A percentile compares a stretch with the other conserved stretches of the same genome.
These are phyloP conservation scores for Mucor saturninus DNA, from an alignment of 371 early-diverging fungal genomes.

Conservation along the genomic window DNA sequence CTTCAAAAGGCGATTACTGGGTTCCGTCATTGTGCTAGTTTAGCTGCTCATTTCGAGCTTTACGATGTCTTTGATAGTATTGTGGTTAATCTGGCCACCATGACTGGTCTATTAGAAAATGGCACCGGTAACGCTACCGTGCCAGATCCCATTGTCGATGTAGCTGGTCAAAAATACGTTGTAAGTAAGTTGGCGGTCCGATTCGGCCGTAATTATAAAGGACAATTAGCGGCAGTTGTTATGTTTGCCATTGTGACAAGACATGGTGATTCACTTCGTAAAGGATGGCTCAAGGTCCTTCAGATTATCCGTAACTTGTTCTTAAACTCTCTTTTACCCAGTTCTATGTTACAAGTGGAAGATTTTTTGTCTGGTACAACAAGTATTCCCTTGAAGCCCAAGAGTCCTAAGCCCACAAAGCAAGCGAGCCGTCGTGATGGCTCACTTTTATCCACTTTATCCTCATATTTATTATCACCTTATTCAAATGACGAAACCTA, in stretches of 20 bases:
- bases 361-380: conserved; percentile 77
- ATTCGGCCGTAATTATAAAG: conserved; percentile 88
- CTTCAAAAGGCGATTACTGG: conserved; percentile 83
- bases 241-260: conserved; percentile 79
- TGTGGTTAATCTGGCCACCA: conserved; percentile 73
- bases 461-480: conserved; percentile 77
- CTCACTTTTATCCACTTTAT: conserved; percentile 79
- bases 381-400: conserved; percentile 71
- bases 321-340: conserved; percentile 68
- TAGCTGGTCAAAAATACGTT: conserved; percentile 68
- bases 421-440: conserved; percentile 64
- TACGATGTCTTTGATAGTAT: conserved; percentile 81
- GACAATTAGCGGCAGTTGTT: conserved; percentile 87
- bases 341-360: conserved; percentile 71
- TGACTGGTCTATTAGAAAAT: conserved; percentile 74
- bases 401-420: conserved; percentile 52
- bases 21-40: conserved; percentile 77
- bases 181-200: conserved; percentile 76
- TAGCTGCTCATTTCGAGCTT: conserved; percentile 77
- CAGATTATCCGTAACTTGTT: conserved; percentile 82
- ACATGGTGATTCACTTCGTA: conserved; percentile 72
- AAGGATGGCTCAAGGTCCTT: conserved; percentile 79
- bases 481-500: conserved; percentile 64
- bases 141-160: conserved; percentile 64
- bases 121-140: conserved; percentile 47